A percentile compares a stretch with the other conserved stretches of the same genome.
Evolutionary conservation across 192 early-diverging fungal species (phyloP).

Genomic region (Lobosporangium transversale): DNA sequence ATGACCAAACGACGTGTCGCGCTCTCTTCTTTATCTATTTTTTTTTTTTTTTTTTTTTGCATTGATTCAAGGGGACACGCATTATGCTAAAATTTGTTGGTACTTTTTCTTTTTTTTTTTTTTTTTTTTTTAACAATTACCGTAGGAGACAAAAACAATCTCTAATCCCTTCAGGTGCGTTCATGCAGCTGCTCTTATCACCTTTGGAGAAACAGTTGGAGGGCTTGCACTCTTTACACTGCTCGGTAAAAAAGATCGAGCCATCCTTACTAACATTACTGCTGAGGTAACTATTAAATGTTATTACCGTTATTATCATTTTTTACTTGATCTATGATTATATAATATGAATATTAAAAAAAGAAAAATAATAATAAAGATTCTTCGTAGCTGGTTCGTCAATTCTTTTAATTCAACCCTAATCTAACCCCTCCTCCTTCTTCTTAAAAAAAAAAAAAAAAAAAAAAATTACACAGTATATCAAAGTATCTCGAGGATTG

Average conservation of each 20-base stretch:
- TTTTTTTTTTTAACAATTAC: neutral
- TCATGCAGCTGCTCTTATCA: conserved; percentile 60
- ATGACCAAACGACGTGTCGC: too few species aligned
- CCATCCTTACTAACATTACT: conserved; percentile 55
- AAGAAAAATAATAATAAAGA: too few species aligned
- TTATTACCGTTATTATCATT: neutral
- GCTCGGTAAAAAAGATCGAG: conserved; percentile 56
- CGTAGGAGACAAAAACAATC: conserved; percentile 58
- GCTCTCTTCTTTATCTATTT: too few species aligned
- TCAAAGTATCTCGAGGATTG: conserved; percentile 37
- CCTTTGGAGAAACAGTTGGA: conserved; percentile 65
- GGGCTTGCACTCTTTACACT: conserved; percentile 57
- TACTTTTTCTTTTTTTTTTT: too few species aligned
- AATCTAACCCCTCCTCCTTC: neutral
- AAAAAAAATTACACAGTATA: conserved; percentile 18
- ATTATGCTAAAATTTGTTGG: too few species aligned
- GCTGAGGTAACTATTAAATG: conserved; percentile 55
- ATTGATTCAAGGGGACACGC: too few species aligned
- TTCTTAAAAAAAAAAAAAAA: too few species aligned
- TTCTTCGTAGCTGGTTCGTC: too few species aligned
- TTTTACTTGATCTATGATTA: too few species aligned
- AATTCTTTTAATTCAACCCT: too few species aligned
- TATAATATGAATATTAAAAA: too few species aligned
- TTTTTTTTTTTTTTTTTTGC: too few species aligned
- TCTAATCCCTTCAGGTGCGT: conserved; percentile 63